Evolutionary conservation across 352 stramenopile genomes (phyloP), one percentile per base, ranked within the genome.

Genomic region (Phytophthora capsici): DNA sequence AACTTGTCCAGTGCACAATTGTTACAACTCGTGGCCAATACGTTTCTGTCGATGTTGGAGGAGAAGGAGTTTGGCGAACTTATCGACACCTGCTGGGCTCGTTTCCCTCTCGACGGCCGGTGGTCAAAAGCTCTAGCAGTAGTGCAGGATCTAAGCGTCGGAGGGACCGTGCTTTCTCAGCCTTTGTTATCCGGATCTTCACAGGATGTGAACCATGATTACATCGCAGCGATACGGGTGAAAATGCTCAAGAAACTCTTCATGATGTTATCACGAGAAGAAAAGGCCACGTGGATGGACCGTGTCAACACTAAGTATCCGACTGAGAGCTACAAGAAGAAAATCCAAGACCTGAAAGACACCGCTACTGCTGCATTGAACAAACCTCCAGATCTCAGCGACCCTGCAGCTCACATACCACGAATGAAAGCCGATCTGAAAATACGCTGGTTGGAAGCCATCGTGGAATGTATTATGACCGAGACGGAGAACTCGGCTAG

Each of bases 221-320:
- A 74, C 20, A 63, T 83, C 19, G 59, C 60, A 13, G 61, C 55
- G 6, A 74, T 75, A 19, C 77, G 78, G 0, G 20, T 84, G 4
- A 77, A 80, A 40, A 69, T 88, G 17, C 28, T 91, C 2, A 87
- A 88, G 66, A 82, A 71, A 38, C 16, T 89, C 2, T 86, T 89
- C 28, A 56, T 53, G 22, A 88, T 88, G 78, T 54, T 91, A 8
- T 73, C 78, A 12, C 57, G 62, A 9, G 77, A 89, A 46, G 78
- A 91, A 40, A 75, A 69, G 3, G 57, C 66, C 3, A 46, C 48
- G 6, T 91, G 82, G 82, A 66, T 89, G 20, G 75, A 88, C 46
- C 79, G 83, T 32, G 66, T 77, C 1, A 80, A 76, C 12, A 49
- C 63, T 14, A 89, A 88, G 45, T 70, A 87, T 44, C 71, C 61